phyloP scores from a whole-genome alignment of 2,329 filamentous ascomycete genomes.

The Bipolaris victoriae region DNA sequence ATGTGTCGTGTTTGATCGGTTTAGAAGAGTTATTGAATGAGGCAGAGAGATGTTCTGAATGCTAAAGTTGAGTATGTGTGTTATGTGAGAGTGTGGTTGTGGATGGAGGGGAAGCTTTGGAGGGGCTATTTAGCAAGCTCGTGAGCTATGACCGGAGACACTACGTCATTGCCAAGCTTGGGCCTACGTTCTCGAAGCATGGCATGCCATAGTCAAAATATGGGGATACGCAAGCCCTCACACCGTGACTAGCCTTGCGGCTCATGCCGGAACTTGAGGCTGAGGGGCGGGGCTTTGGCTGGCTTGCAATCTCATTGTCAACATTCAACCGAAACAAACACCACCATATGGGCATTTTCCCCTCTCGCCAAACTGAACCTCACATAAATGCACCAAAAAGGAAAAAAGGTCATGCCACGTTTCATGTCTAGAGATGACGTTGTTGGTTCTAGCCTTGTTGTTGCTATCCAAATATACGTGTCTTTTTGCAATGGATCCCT shows the following conservation, averaged over 20 bases:
- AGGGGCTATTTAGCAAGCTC: slow-evolving; percentile 42
- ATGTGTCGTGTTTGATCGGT: slow-evolving; percentile 3
- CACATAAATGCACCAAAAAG: background rate
- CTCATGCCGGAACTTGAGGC: slow-evolving; percentile 23
- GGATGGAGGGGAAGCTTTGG: slow-evolving; percentile 39
- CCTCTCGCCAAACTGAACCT: background rate
- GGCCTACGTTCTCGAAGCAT: slow-evolving; percentile 9
- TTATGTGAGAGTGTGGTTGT: background rate
- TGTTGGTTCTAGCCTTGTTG: slow-evolving; percentile 19
- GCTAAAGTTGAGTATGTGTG: slow-evolving; percentile 1
- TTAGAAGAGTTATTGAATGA: slow-evolving; percentile 4
- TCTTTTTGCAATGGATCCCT: slow-evolving; percentile 18
- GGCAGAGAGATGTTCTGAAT: background rate
- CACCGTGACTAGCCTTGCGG: slow-evolving; percentile 13
- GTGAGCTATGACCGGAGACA: slow-evolving; percentile 25
- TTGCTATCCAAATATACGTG: slow-evolving; percentile 30
- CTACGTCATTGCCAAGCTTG: slow-evolving; percentile 45
- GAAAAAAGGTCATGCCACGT: background rate
- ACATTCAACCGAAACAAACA: background rate
- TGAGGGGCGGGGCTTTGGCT: background rate
- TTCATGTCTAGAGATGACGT: slow-evolving; percentile 13
- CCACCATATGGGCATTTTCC: background rate
- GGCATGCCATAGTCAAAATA: background rate
- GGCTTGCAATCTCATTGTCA: background rate
- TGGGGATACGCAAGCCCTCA: slow-evolving; percentile 4